phyloP scores from a whole-genome alignment of 2,329 filamentous ascomycete species.

The Fusarium staphyleae region DNA sequence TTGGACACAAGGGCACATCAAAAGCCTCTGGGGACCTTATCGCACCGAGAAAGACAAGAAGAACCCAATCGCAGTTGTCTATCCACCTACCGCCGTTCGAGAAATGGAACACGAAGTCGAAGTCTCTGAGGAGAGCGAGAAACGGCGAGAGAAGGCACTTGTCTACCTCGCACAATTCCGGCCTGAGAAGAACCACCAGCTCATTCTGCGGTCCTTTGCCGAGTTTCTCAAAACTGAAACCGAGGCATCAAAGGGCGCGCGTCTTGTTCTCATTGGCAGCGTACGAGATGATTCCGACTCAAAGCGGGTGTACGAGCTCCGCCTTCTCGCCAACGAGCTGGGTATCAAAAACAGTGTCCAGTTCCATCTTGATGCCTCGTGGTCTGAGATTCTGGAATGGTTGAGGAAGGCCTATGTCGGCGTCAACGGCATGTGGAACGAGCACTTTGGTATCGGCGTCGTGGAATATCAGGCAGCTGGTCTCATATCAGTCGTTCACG shows the following conservation, averaged over 20 bases:
- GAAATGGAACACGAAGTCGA: slow-evolving; percentile 80
- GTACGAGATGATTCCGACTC: slow-evolving; percentile 86
- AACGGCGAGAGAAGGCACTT: slow-evolving; percentile 72
- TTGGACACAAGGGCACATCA: slow-evolving; percentile 89
- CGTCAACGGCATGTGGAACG: slow-evolving; percentile 99
- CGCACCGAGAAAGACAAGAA: slow-evolving; percentile 54
- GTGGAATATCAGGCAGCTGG: slow-evolving; percentile 98
- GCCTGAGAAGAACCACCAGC: slow-evolving; percentile 93
- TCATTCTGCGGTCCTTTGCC: slow-evolving; percentile 86
- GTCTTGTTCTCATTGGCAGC: slow-evolving; percentile 85
- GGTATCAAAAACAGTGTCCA: slow-evolving; percentile 83
- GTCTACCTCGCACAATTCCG: slow-evolving; percentile 98
- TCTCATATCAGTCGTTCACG: slow-evolving; percentile 89
- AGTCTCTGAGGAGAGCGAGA: slow-evolving; percentile 73
- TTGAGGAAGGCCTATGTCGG: slow-evolving; percentile 80
- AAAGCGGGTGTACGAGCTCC: slow-evolving; percentile 85
- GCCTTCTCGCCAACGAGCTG: slow-evolving; percentile 85
- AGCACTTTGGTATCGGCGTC: slow-evolving; percentile 98
- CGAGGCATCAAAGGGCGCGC: slow-evolving; percentile 61
- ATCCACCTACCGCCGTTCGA: slow-evolving; percentile 89
- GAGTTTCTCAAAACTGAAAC: slow-evolving; percentile 68
- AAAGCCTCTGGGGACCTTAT: slow-evolving; percentile 75
- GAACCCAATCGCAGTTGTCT: slow-evolving; percentile 76
- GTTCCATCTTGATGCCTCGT: slow-evolving; percentile 89
- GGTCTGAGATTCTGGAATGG: slow-evolving; percentile 85